Conservation (phyloP, 352 stramenopile species). For the Globisporangium parvum region DNA sequence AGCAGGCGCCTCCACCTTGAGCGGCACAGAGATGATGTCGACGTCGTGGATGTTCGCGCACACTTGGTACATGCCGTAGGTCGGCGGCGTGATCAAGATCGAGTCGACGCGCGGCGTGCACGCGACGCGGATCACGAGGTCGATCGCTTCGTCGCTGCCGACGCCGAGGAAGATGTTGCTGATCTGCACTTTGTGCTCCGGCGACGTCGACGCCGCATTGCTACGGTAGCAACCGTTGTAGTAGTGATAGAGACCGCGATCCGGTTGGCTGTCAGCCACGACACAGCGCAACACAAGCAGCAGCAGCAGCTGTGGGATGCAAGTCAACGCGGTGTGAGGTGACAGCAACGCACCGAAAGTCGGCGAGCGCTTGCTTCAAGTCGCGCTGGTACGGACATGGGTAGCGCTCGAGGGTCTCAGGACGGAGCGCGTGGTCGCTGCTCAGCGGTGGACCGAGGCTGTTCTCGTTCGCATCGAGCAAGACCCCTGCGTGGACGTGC, state of each 20-base stretch:
- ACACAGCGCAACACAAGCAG: not conserved
- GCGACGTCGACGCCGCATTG: constrained; percentile 36
- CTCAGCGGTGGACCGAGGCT: constrained; percentile 88
- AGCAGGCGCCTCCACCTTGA: constrained; percentile 62
- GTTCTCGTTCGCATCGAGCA: constrained; percentile 99
- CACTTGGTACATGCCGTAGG: constrained; percentile 99
- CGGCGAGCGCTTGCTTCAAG: constrained; percentile 90
- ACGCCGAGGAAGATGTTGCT: constrained; percentile 98
- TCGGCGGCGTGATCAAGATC: constrained; percentile 96
- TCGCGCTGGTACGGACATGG: constrained; percentile 92
- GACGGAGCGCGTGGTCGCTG: constrained; percentile 60
- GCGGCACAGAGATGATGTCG: constrained; percentile 88
- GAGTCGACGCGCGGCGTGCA: constrained; percentile 91
- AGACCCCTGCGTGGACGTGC: constrained; percentile 68
- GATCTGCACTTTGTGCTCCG: constrained; percentile 49
- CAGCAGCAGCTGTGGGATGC: not conserved
- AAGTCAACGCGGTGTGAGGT: not conserved
- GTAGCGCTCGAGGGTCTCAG: constrained; percentile 91
- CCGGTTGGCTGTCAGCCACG: not conserved
- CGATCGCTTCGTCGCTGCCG: constrained; percentile 97
- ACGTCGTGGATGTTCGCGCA: constrained; percentile 98
- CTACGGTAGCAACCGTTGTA: constrained; percentile 10
- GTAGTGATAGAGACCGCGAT: constrained; percentile 10
- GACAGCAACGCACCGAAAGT: constrained; percentile 55
- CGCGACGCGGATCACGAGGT: constrained; percentile 97